Evolutionary conservation across 1,284 basidiomycete genomes (phyloP).

Genomic region (Gomphus bonarii): DNA sequence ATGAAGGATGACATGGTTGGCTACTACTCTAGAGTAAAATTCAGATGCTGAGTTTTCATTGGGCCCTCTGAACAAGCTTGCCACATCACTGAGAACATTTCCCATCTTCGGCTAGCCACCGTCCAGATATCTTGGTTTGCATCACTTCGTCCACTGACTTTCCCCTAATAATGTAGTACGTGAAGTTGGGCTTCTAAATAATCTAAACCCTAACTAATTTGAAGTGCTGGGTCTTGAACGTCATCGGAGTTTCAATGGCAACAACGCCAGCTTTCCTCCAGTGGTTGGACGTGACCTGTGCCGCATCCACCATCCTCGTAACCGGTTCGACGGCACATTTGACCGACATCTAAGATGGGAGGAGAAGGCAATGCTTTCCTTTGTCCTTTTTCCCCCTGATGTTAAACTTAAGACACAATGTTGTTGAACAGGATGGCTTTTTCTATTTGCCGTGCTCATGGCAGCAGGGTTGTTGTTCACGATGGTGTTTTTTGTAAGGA

Average conservation of each 20-base stretch:
- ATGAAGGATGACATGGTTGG: no score
- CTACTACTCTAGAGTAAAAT: no score
- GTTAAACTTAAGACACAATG: not conserved
- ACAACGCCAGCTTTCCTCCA: not conserved
- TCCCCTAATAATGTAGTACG: no score
- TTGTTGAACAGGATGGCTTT: conserved; percentile 69
- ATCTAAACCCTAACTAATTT: no score
- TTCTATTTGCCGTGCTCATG: conserved; percentile 88
- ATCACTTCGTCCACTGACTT: no score
- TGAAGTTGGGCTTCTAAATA: no score
- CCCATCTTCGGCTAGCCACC: no score
- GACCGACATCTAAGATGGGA: conserved; percentile 2
- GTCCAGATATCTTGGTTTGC: no score
- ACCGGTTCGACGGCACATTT: not conserved
- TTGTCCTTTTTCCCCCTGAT: not conserved
- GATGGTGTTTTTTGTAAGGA: conserved; percentile 93
- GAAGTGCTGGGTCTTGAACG: no score
- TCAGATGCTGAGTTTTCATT: no score
- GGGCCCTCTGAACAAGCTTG: no score
- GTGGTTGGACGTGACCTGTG: not conserved
- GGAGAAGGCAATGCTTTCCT: conserved; percentile 6
- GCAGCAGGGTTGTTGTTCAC: conserved; percentile 90
- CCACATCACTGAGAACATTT: no score
- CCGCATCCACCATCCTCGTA: not conserved
- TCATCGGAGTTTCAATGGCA: not conserved